Evolutionary conservation across 2,329 filamentous ascomycete species (phyloP).

Genomic region (Stemphylium lycopersici): DNA sequence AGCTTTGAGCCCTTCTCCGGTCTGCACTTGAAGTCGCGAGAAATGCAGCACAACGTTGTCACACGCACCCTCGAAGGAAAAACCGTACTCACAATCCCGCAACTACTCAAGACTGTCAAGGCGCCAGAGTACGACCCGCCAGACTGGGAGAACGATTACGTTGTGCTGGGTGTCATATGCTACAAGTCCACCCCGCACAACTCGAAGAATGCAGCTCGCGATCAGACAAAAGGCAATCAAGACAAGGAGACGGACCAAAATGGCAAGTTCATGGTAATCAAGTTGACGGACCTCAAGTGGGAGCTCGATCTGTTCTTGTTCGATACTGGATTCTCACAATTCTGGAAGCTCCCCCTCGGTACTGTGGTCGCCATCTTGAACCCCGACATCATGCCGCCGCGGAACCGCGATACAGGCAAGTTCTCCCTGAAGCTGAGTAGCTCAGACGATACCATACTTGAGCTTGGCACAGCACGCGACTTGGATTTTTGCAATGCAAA

Average conservation of each 20-base stretch:
- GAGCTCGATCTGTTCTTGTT: slow-evolving; percentile 93
- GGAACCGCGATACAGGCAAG: slow-evolving; percentile 76
- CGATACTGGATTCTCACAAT: slow-evolving; percentile 85
- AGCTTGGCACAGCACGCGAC: slow-evolving; percentile 84
- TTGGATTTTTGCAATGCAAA: slow-evolving; percentile 85
- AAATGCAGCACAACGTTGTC: slow-evolving; percentile 80
- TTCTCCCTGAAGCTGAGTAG: slow-evolving; percentile 88
- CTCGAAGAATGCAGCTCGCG: slow-evolving; percentile 56
- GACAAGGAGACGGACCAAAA: slow-evolving; percentile 61
- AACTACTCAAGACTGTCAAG: slow-evolving; percentile 81
- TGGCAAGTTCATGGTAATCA: slow-evolving; percentile 92
- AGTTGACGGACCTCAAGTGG: slow-evolving; percentile 85
- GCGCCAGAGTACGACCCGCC: slow-evolving; percentile 79
- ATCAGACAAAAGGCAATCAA: slow-evolving; percentile 50
- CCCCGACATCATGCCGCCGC: slow-evolving; percentile 87
- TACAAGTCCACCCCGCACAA: slow-evolving; percentile 83
- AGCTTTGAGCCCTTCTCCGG: slow-evolving; percentile 81
- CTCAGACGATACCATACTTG: slow-evolving; percentile 85
- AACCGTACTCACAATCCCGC: slow-evolving; percentile 77
- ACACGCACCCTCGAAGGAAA: slow-evolving; percentile 79
- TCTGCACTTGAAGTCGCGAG: slow-evolving; percentile 80
- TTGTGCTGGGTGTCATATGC: slow-evolving; percentile 86
- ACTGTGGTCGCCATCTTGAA: slow-evolving; percentile 93
- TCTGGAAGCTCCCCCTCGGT: slow-evolving; percentile 93
- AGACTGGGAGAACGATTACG: slow-evolving; percentile 85